Base-by-base conservation (phyloP, 2,329 filamentous ascomycete species). In the Lachnellula suecica region DNA sequence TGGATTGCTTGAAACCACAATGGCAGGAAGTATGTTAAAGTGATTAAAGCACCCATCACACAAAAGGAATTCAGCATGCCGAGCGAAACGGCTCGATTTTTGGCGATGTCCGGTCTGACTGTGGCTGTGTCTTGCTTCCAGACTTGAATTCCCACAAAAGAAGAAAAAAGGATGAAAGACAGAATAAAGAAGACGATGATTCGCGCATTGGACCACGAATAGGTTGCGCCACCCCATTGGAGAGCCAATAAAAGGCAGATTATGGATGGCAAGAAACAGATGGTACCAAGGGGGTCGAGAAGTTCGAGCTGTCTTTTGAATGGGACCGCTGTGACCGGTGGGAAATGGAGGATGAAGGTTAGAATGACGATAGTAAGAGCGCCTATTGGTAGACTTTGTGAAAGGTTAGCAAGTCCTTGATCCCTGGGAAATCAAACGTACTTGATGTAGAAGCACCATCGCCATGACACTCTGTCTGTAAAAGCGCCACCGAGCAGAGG, bases 271-370 rank as follows among this genome's bases (percentile, higher is more conserved):
- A 72, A 63, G 24, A 73, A 63, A 8, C 71, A 58, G 0, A 59
- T 49, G 2, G 67, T 67, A 15, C 72, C 71, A 25, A 69, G 53
- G 0, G 70, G 51, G 48, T 74, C 71, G 20, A 73, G 54, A 13
- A 68, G 64, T 24, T 58, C 50, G 38, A 66, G 46, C 41, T 63
- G 49, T 47, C 61, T 51, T 3, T 19, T n/a, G 15, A 63, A 48
- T 10, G 58, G 59, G 56, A 42, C 61, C 62, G 35, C 62, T 59
- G 9, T 70, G 67, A 29, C 67, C 67, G 34, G 74, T 22, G 17
- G 61, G 13, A 75, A 74, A 37, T 75, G 67, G 3, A 80, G 67
- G 42, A 72, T 66, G 4, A 74, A 67, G 13, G 75, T 59, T 15
- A 71, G 54, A 24, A 73, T 49, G 1, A 61, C 49, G 4, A 76